A percentile compares a stretch with the other conserved stretches of the same genome.
Conservation (phyloP, 2,329 filamentous ascomycete genomes). For the Neodidymelliopsis sp. region DNA sequence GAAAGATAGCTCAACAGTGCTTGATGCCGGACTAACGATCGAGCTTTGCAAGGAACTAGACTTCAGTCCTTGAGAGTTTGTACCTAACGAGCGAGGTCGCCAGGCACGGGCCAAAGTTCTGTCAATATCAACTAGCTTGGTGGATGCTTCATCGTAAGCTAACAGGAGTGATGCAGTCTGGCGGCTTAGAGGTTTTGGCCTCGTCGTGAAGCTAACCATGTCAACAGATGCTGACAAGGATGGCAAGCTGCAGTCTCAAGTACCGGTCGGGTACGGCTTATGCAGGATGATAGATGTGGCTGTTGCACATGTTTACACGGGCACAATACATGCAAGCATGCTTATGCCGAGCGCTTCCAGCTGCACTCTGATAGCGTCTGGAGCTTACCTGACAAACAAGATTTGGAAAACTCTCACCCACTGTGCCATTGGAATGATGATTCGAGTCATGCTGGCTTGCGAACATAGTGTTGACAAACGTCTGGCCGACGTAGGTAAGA, state of each 20-base stretch:
- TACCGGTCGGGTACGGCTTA: slow-evolving; percentile 6
- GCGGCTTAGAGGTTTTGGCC: slow-evolving; percentile 11
- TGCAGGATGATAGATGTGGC: slow-evolving; percentile 9
- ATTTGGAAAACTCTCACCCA: slow-evolving; percentile 1
- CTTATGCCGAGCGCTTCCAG: slow-evolving; percentile 3
- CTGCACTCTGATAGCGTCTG: slow-evolving; percentile 4
- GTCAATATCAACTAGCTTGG: slow-evolving; percentile 13
- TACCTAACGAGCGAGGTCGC: slow-evolving; percentile 5
- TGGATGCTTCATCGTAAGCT: slow-evolving; percentile 10
- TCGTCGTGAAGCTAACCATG: slow-evolving; percentile 5
- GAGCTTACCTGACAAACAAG: not conserved
- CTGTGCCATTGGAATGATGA: not conserved
- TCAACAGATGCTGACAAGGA: slow-evolving; percentile 3
- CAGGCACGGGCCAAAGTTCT: slow-evolving; percentile 14
- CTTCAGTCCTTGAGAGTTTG: slow-evolving; percentile 7
- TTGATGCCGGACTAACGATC: slow-evolving; percentile 17
- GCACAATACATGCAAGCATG: slow-evolving; percentile 6
- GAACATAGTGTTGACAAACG: not conserved
- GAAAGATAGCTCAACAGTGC: slow-evolving; percentile 16
- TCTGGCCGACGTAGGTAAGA: not conserved
- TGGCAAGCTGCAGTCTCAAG: slow-evolving; percentile 9
- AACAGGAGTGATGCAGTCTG: slow-evolving; percentile 14
- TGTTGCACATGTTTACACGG: slow-evolving; percentile 9
- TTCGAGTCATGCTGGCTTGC: slow-evolving; percentile 12
- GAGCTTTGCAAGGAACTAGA: slow-evolving; percentile 16